Percentiles rank a stretch among this genome's conserved stretches.
Evolutionary conservation across 2,329 filamentous ascomycete species (phyloP).

Genomic region (Sclerotinia subarctica): DNA sequence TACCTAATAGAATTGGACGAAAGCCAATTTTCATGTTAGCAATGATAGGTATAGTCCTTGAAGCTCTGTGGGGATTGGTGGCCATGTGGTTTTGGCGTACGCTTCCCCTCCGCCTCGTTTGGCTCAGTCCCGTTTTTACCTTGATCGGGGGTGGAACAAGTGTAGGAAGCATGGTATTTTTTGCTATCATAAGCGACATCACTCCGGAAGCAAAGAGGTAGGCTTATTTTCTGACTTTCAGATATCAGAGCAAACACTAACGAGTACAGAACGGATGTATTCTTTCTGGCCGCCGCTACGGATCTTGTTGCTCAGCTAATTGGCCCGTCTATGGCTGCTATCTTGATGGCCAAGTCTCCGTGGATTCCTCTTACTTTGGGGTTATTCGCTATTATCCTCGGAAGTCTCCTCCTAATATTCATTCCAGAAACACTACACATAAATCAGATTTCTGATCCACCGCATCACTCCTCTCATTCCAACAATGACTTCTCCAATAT

Average conservation of each 20-base stretch:
- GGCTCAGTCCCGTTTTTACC: slow-evolving; percentile 36
- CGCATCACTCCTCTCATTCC: slow-evolving; percentile 13
- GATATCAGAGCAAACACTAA: not conserved
- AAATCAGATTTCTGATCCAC: slow-evolving; percentile 14
- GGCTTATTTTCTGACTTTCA: slow-evolving; percentile 28
- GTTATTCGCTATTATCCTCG: slow-evolving; percentile 21
- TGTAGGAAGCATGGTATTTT: slow-evolving; percentile 37
- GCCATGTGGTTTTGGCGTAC: slow-evolving; percentile 39
- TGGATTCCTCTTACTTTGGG: slow-evolving; percentile 33
- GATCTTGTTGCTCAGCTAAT: slow-evolving; percentile 40
- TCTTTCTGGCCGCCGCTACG: slow-evolving; percentile 37
- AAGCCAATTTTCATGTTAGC: slow-evolving; percentile 39
- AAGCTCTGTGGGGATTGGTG: slow-evolving; percentile 34
- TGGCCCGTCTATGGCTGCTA: slow-evolving; percentile 40
- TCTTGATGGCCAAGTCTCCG: slow-evolving; percentile 38
- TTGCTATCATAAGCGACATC: slow-evolving; percentile 41
- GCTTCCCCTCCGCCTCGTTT: slow-evolving; percentile 39
- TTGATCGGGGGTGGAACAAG: slow-evolving; percentile 41
- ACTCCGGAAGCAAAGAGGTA: slow-evolving; percentile 38
- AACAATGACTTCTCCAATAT: slow-evolving; percentile 12
- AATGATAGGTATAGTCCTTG: slow-evolving; percentile 36
- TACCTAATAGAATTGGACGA: slow-evolving; percentile 37
- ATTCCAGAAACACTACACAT: slow-evolving; percentile 37
- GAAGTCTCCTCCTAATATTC: slow-evolving; percentile 30
- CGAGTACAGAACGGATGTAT: slow-evolving; percentile 39